These are phyloP conservation scores for Vanderwaltozyma tropicalis DNA, from an alignment of 805 yeast species.

Conservation along the genomic window DNA sequence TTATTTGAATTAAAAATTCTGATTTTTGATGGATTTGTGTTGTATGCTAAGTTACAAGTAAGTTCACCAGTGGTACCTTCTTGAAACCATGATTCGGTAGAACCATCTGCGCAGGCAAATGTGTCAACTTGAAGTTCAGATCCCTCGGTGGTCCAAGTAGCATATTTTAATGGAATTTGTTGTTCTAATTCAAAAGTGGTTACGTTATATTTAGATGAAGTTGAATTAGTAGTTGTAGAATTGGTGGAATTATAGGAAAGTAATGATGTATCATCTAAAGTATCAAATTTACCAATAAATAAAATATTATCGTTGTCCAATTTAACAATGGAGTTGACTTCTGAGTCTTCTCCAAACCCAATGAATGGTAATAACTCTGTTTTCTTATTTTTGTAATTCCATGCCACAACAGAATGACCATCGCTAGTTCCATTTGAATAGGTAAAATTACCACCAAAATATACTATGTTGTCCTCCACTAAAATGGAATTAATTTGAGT, in stretches of 20 bases:
- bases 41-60: slow-evolving; percentile 47
- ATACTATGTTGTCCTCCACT: slow-evolving; percentile 45
- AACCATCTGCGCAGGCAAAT: slow-evolving; percentile 48
- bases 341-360: slow-evolving; percentile 59
- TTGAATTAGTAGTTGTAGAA: slow-evolving; percentile 27
- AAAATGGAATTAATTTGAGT: slow-evolving; percentile 34
- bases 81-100: slow-evolving; percentile 43
- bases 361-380: slow-evolving; percentile 51
- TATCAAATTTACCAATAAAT: slow-evolving; percentile 69
- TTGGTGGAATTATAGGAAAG: slow-evolving; percentile 14
- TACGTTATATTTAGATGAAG: slow-evolving; percentile 18
- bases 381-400: slow-evolving; percentile 37
- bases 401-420: slow-evolving; percentile 44
- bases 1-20: slow-evolving; percentile 54
- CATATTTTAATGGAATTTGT: slow-evolving; percentile 47
- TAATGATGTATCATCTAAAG: slow-evolving; percentile 44
- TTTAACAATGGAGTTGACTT: slow-evolving; percentile 51
- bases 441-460: slow-evolving; percentile 71
- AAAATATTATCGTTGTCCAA: slow-evolving; percentile 43
- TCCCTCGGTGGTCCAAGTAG: slow-evolving; percentile 39
- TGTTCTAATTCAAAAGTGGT: slow-evolving; percentile 44
- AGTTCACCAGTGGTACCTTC: slow-evolving; percentile 50
- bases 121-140: slow-evolving; percentile 26
- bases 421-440: slow-evolving; percentile 35
- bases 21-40: slow-evolving; percentile 56